These are phyloP conservation scores for Fusarium papillatum DNA, from an alignment of 2,329 filamentous ascomycete genomes.

Conservation along the genomic window DNA sequence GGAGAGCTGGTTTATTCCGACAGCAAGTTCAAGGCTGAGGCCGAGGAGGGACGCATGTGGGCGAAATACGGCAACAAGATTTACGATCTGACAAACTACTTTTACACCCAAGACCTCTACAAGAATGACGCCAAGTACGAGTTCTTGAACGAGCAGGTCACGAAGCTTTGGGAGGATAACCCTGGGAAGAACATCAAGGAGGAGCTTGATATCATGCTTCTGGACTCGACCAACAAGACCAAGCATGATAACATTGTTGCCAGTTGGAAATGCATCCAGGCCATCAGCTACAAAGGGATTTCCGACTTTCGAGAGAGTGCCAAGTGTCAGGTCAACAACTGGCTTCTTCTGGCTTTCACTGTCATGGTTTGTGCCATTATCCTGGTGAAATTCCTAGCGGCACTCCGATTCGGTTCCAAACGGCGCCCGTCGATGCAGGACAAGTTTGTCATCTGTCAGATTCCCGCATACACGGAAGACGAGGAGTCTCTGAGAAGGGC, in stretches of 20 bases:
- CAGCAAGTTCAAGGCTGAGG: constrained; percentile 72
- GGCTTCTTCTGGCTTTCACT: constrained; percentile 89
- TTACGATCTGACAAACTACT: constrained; percentile 95
- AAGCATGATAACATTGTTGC: constrained; percentile 67
- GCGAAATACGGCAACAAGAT: constrained; percentile 81
- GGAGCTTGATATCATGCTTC: constrained; percentile 70
- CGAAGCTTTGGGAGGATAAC: constrained; percentile 78
- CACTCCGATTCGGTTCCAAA: constrained; percentile 94
- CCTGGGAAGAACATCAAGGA: constrained; percentile 83
- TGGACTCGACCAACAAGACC: constrained; percentile 64
- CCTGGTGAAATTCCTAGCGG: constrained; percentile 89
- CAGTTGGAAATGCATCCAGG: constrained; percentile 84
- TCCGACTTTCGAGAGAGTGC: constrained; percentile 85
- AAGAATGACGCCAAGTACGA: constrained; percentile 70
- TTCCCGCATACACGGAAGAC: constrained; percentile 97
- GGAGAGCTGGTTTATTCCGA: constrained; percentile 84
- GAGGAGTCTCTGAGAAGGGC: constrained; percentile 95
- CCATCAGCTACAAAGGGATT: constrained; percentile 86
- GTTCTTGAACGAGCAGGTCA: constrained; percentile 80
- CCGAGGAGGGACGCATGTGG: constrained; percentile 80
- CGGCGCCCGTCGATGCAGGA: constrained; percentile 92
- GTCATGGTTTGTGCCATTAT: constrained; percentile 87
- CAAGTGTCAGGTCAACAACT: constrained; percentile 90
- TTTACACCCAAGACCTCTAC: constrained; percentile 76
- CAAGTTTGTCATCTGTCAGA: constrained; percentile 99